Conservation (phyloP, 2,329 filamentous ascomycete genomes). For the Ophiocordyceps camponoti-rufipedis region DNA sequence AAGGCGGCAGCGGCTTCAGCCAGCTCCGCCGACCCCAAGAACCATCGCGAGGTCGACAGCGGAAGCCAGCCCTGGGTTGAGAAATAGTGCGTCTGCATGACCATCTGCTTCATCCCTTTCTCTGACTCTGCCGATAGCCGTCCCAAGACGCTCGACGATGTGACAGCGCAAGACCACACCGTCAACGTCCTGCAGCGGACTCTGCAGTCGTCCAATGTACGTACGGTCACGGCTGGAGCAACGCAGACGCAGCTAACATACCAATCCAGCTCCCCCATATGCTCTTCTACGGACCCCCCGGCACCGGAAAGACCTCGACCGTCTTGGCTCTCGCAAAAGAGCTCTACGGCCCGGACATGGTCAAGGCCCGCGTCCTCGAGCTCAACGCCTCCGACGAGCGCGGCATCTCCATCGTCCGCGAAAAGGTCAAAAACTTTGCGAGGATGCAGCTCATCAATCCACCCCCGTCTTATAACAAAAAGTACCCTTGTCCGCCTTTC, state of each 20-base stretch:
- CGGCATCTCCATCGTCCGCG: slow-evolving; percentile 88
- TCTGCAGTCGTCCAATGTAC: slow-evolving; percentile 79
- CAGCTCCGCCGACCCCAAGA: slow-evolving; percentile 44
- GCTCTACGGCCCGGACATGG: slow-evolving; percentile 87
- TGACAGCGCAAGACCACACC: slow-evolving; percentile 94
- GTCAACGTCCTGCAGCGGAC: slow-evolving; percentile 83
- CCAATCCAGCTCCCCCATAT: slow-evolving; percentile 66
- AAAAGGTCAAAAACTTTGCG: slow-evolving; percentile 97
- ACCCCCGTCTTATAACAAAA: slow-evolving; percentile 44
- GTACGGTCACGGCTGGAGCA: slow-evolving; percentile 4
- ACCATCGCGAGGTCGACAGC: slow-evolving; percentile 40
- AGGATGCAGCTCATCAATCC: slow-evolving; percentile 83
- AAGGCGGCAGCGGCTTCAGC: slow-evolving; percentile 57
- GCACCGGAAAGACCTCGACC: slow-evolving; percentile 94
- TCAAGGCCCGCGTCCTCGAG: slow-evolving; percentile 89
- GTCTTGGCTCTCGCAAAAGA: slow-evolving; percentile 95
- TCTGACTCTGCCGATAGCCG: slow-evolving; percentile 37
- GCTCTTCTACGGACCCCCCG: slow-evolving; percentile 96
- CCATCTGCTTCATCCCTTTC: neutral
- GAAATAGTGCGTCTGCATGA: slow-evolving; percentile 58
- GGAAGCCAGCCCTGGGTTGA: slow-evolving; percentile 85
- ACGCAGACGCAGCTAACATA: neutral
- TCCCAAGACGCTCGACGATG: slow-evolving; percentile 83
- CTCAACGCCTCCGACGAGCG: slow-evolving; percentile 98
- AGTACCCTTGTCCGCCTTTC: slow-evolving; percentile 90